These are phyloP conservation scores for Fusarium foetens DNA, from an alignment of 2,329 filamentous ascomycete genomes.

Conservation along the genomic window DNA sequence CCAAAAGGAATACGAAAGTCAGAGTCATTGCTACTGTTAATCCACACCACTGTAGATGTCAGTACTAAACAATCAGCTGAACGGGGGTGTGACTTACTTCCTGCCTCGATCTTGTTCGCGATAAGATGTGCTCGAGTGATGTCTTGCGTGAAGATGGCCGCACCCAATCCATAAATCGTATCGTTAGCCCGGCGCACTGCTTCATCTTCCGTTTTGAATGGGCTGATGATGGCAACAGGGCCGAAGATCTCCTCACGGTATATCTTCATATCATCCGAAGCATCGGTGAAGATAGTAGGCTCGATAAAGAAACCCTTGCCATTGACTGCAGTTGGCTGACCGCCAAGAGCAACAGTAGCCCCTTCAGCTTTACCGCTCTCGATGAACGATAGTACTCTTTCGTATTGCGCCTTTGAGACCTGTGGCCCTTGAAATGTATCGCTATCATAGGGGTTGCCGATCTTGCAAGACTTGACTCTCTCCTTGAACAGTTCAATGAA, in stretches of 20 bases:
- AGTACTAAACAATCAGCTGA: too few relatives aligned
- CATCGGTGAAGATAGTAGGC: constrained; percentile 57
- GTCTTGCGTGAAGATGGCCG: constrained; percentile 70
- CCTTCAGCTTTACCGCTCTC: constrained; percentile 76
- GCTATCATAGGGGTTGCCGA: constrained; percentile 77
- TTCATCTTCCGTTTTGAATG: constrained; percentile 56
- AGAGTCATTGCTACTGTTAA: constrained; percentile 59
- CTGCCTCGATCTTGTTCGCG: constrained; percentile 68
- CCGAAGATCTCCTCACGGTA: constrained; percentile 61
- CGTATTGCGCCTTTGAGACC: constrained; percentile 75
- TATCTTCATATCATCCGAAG: constrained; percentile 54
- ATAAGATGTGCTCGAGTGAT: constrained; percentile 60
- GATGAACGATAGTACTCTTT: constrained; percentile 75
- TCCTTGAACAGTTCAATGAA: constrained; percentile 60
- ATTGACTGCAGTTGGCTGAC: constrained; percentile 50
- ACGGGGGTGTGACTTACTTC: constrained; percentile 44
- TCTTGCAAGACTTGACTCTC: constrained; percentile 58
- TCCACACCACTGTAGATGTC: constrained; percentile 55
- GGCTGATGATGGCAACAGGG: constrained; percentile 55
- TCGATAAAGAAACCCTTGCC: constrained; percentile 59
- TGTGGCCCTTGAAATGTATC: constrained; percentile 80
- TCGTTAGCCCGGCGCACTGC: constrained; percentile 58
- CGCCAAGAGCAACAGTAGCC: constrained; percentile 72
- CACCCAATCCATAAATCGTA: constrained; percentile 69
- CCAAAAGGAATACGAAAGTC: constrained; percentile 58